phyloP scores from a whole-genome alignment of 352 stramenopile species.

The Pythium brassicae region DNA sequence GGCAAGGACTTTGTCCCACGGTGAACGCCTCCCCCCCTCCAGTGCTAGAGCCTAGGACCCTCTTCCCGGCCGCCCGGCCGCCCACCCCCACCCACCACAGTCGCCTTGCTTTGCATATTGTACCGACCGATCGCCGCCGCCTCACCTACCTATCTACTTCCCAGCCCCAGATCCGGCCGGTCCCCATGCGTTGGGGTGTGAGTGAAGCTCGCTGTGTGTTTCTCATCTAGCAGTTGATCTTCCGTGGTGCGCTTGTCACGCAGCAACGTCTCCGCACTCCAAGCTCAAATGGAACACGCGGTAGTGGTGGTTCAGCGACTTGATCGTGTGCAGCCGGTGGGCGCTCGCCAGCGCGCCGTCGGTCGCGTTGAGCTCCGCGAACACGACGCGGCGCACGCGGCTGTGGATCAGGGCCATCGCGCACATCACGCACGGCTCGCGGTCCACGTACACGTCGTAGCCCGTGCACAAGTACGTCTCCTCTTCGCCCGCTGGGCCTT shows the following conservation, averaged over 20 bases:
- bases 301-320: conserved; percentile 88
- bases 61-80: no score
- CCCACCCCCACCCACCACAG: no score
- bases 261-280: background rate
- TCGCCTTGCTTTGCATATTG: background rate
- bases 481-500: conserved; percentile 5
- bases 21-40: background rate
- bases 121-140: background rate
- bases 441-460: conserved; percentile 83
- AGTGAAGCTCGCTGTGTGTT: background rate
- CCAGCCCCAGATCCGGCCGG: background rate
- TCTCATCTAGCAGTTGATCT: background rate
- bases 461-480: conserved; percentile 87
- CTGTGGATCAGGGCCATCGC: conserved; percentile 89
- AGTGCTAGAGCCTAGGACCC: background rate
- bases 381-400: conserved; percentile 75
- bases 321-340: conserved; percentile 74
- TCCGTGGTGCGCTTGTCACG: no score
- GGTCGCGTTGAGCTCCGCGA: conserved; percentile 40
- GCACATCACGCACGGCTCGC: conserved; percentile 86
- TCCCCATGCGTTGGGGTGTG: background rate
- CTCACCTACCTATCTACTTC: background rate
- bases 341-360: conserved; percentile 63
- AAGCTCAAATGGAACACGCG: conserved; percentile 65
- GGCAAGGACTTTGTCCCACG: conserved; percentile 53